phyloP scores from a whole-genome alignment of 2,329 filamentous ascomycete genomes.

The Pestalotiopsis fici region DNA sequence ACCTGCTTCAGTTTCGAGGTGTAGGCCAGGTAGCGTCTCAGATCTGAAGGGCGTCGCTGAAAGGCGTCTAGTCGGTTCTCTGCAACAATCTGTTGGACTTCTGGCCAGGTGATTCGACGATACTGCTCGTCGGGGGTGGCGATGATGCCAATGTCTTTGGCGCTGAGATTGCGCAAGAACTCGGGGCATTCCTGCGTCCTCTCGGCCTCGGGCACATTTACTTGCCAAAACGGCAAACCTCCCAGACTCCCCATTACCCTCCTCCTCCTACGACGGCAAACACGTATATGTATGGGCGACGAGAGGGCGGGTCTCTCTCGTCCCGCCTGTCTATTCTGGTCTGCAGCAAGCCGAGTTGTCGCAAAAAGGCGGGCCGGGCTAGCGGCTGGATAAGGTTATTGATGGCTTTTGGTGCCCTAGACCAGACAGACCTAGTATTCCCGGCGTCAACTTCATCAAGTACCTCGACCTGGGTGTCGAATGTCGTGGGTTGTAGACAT shows the following conservation, averaged over 20 bases:
- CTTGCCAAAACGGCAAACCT: conserved; percentile 73
- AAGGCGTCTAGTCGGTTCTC: conserved; percentile 75
- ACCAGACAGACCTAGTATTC: neutral
- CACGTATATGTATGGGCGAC: too few species aligned
- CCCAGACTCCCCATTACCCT: conserved; percentile 37
- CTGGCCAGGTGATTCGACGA: conserved; percentile 65
- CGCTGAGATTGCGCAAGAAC: conserved; percentile 62
- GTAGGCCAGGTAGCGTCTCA: conserved; percentile 77
- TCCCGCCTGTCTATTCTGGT: too few species aligned
- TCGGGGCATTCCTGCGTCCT: conserved; percentile 70
- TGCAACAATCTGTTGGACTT: conserved; percentile 63
- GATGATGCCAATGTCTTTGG: conserved; percentile 72
- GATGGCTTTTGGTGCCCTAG: neutral
- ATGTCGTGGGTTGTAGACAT: neutral
- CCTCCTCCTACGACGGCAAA: too few species aligned
- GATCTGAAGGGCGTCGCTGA: conserved; percentile 73
- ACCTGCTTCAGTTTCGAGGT: conserved; percentile 62
- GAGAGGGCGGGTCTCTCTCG: too few species aligned
- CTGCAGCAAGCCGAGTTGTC: neutral
- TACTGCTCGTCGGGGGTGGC: conserved; percentile 70
- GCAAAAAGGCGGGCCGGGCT: neutral
- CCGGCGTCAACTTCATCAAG: neutral
- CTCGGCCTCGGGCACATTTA: conserved; percentile 68
- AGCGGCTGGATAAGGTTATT: neutral
- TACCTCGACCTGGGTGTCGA: neutral